These are phyloP conservation scores for Vigna reflexopilosa DNA, from an alignment of 306 rosid species.

Conservation along the genomic window DNA sequence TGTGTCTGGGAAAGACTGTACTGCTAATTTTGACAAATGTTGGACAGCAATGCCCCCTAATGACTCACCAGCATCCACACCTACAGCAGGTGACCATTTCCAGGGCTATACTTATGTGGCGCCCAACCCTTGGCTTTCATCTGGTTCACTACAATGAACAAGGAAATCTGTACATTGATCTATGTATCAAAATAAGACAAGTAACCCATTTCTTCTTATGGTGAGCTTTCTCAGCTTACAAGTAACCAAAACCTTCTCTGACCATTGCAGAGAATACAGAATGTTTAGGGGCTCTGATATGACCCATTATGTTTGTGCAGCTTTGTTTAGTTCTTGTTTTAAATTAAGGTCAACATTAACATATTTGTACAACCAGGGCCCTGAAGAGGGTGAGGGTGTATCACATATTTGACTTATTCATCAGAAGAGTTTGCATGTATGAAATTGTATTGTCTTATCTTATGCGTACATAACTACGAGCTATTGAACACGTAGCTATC, in stretches of 20 bases:
- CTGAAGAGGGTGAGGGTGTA: not conserved
- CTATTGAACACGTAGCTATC: slow-evolving; percentile 30
- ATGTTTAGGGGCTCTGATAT: slow-evolving; percentile 35
- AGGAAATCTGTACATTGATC: slow-evolving; percentile 22
- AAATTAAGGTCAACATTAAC: slow-evolving; percentile 26
- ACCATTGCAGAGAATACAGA: slow-evolving; percentile 19
- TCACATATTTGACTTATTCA: slow-evolving; percentile 16
- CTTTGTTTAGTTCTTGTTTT: slow-evolving; percentile 27
- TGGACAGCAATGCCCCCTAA: slow-evolving; percentile 89
- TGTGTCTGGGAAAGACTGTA: slow-evolving; percentile 83
- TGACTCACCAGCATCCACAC: slow-evolving; percentile 95
- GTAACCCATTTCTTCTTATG: slow-evolving; percentile 23
- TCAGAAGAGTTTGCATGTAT: slow-evolving; percentile 11
- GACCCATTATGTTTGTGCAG: slow-evolving; percentile 26
- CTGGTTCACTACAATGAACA: slow-evolving; percentile 47
- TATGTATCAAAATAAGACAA: slow-evolving; percentile 29
- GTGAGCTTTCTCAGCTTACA: slow-evolving; percentile 42
- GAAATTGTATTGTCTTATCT: too few species aligned
- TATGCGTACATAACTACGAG: slow-evolving; percentile 4
- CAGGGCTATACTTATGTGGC: slow-evolving; percentile 87
- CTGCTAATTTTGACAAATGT: slow-evolving; percentile 86
- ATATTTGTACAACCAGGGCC: slow-evolving; percentile 22
- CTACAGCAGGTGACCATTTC: slow-evolving; percentile 84
- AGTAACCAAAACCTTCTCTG: slow-evolving; percentile 36
- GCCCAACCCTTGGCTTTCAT: slow-evolving; percentile 90